Base-by-base conservation (phyloP, 108 stramenopile genomes). In the Chaetoceros tenuissimus region DNA sequence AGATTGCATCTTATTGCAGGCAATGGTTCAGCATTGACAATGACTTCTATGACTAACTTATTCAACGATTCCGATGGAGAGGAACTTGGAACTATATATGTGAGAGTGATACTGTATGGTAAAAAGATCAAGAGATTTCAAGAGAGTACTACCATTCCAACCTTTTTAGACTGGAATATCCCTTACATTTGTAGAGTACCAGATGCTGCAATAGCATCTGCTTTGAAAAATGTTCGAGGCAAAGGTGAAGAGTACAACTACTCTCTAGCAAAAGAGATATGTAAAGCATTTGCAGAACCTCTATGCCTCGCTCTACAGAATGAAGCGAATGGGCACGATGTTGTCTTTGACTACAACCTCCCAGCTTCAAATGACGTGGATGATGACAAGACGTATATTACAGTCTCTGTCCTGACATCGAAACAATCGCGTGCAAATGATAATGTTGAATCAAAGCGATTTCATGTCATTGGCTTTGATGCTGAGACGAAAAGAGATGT, bases 101-200 rank as follows among this genome's bases (percentile, higher is more conserved):
- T 93, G 2, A 62, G 79, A 34, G 47, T 89, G 7, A 24, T 75
- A 2, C 58, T 93, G 10, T 65, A 66, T n/a, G 91, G 91, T 20
- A 64, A 72, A 24, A 93, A 84, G 55, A 78, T 84, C 18, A 51
- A 52, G 20, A 66, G 87, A 40, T 87, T 93, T 55, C 56, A 72
- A 53, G 91, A 93, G 66, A 89, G 87, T 46, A 93, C 87, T 31
- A 73, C 87, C 23, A 68, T 93, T 49, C 91, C 91, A 48, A 83
- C 85, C 26, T 93, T 79, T 66, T 57, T 86, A 34, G 91, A 87
- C 49, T 89, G 87, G 87, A 64, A 79, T 29, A 58, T 31, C 3
- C 71, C 85, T 20, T 80, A 79, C 62, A 79, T 93, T 25, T 89
- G 87, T 54, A 80, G 91, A 16, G 81, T 89, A 19, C 68, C 85